Conservation (phyloP, 2,329 filamentous ascomycete species). For the Botrytis squamosa region DNA sequence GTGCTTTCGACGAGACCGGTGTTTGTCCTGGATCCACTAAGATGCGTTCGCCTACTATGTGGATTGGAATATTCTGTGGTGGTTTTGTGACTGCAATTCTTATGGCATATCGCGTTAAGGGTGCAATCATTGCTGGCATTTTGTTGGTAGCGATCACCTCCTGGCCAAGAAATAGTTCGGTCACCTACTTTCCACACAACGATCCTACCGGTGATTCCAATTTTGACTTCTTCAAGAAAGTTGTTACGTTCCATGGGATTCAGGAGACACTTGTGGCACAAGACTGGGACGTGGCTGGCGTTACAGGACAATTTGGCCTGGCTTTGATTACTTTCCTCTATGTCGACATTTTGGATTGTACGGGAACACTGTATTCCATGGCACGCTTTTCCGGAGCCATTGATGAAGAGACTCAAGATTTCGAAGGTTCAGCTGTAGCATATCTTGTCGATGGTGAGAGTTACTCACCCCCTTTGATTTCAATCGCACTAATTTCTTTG, state of each 20-base stretch:
- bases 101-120: slow-evolving; percentile 84
- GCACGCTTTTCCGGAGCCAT: slow-evolving; percentile 78
- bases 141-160: slow-evolving; percentile 83
- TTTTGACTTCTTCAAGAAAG: slow-evolving; percentile 86
- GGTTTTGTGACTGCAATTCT: slow-evolving; percentile 76
- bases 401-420: slow-evolving; percentile 80
- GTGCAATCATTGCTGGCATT: slow-evolving; percentile 81
- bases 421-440: slow-evolving; percentile 79
- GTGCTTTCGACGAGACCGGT: slow-evolving; percentile 44
- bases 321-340: slow-evolving; percentile 88
- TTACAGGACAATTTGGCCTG: slow-evolving; percentile 75
- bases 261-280: slow-evolving; percentile 67
- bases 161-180: slow-evolving; percentile 74
- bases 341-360: slow-evolving; percentile 84
- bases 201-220: slow-evolving; percentile 63
- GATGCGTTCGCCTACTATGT: slow-evolving; percentile 82
- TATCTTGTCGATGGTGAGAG: slow-evolving; percentile 67
- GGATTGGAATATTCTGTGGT: slow-evolving; percentile 85
- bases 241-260: slow-evolving; percentile 81
- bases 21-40: slow-evolving; percentile 61
- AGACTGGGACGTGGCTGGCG: slow-evolving; percentile 67
- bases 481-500: not conserved
- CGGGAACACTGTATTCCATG: slow-evolving; percentile 87
- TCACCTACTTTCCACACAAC: slow-evolving; percentile 83
- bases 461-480: not conserved